Evolutionary conservation across 176 grass and related monocot species (phyloP).

Genomic region (Urochloa ruziziensis): DNA sequence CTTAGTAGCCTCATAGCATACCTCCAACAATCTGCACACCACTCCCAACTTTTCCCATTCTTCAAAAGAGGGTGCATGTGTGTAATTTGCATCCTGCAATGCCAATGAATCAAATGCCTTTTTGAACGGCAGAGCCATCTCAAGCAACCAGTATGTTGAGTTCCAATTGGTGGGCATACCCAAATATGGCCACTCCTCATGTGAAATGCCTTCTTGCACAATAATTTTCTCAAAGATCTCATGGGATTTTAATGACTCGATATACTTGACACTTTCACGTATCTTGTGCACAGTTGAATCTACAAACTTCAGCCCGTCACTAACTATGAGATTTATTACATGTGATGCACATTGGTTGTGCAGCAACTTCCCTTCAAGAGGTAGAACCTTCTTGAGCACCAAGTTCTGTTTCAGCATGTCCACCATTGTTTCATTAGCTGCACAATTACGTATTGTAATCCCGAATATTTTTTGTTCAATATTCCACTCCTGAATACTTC

Average conservation of each 20-base stretch:
- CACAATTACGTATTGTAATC: background rate
- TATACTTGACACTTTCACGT: background rate
- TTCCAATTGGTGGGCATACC: background rate
- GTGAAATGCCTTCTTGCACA: background rate
- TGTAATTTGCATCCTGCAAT: background rate
- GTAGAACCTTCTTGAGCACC: background rate
- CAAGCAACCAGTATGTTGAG: slow-evolving; percentile 5
- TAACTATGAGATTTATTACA: background rate
- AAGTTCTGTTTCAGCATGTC: background rate
- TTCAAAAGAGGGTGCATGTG: background rate
- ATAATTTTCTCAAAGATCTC: background rate
- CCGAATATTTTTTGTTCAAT: background rate
- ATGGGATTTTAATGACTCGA: background rate
- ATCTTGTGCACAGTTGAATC: background rate
- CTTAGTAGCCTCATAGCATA: background rate
- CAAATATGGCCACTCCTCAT: background rate
- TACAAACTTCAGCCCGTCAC: background rate
- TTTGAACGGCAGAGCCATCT: background rate
- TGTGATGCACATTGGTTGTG: background rate
- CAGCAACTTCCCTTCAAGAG: background rate
- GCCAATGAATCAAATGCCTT: background rate
- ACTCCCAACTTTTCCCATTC: background rate
- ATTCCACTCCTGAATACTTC: slow-evolving; percentile 5
- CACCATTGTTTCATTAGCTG: background rate
- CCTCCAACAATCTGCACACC: background rate